Conservation (phyloP, 2,329 filamentous ascomycete species). For the Alternaria solani region DNA sequence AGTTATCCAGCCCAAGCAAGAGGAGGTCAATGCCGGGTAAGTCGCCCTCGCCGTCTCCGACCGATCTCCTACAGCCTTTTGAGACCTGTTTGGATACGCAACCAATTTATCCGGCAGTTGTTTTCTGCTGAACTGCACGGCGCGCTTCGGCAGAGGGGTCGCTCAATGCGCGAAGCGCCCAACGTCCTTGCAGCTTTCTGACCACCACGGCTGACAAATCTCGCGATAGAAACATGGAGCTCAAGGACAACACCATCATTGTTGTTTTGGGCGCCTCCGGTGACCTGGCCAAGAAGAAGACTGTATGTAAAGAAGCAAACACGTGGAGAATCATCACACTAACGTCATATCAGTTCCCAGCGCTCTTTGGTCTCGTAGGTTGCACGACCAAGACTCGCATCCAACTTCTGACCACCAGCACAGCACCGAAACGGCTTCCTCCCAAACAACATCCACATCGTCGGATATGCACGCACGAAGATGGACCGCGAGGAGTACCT, state of each 20-base stretch:
- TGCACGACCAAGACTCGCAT: conserved; percentile 16
- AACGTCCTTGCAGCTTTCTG: conserved; percentile 9
- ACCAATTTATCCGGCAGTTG: conserved; percentile 13
- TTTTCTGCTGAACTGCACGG: neutral
- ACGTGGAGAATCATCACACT: conserved; percentile 25
- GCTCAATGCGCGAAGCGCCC: conserved; percentile 16
- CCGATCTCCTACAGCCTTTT: neutral
- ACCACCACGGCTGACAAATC: conserved; percentile 39
- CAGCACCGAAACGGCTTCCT: conserved; percentile 99
- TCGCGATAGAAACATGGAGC: conserved; percentile 78
- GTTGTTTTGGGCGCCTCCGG: conserved; percentile 96
- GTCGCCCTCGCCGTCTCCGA: conserved; percentile 26
- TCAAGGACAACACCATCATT: conserved; percentile 98
- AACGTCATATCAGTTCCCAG: conserved; percentile 76
- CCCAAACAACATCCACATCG: conserved; percentile 91
- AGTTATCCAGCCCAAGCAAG: conserved; percentile 56
- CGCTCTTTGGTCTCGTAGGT: conserved; percentile 95
- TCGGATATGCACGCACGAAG: conserved; percentile 99
- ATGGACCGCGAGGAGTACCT: conserved; percentile 98
- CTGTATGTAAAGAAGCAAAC: conserved; percentile 64
- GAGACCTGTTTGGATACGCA: neutral
- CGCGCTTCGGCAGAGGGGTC: conserved; percentile 16
- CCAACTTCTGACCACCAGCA: conserved; percentile 31
- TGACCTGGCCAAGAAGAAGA: conserved; percentile 99
- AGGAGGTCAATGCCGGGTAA: conserved; percentile 58